Conservation (phyloP, 2,329 filamentous ascomycete genomes). For the Trichophyton equinum region DNA sequence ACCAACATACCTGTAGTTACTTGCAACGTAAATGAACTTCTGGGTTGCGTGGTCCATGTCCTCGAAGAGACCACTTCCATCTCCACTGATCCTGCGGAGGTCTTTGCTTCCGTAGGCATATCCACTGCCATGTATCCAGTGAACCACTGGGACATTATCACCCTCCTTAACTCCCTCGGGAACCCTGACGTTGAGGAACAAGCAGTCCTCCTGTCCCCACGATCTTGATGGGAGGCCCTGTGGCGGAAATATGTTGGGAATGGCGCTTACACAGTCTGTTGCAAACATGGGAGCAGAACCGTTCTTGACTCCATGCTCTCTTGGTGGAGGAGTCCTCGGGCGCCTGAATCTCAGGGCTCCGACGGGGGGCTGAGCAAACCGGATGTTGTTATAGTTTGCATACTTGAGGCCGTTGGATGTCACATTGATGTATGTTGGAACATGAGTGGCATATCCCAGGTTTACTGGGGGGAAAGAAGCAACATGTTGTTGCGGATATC, state of each 20-base stretch:
- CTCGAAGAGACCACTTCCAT: not conserved
- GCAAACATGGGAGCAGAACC: not conserved
- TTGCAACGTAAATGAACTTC: slow-evolving; percentile 7
- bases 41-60: not conserved
- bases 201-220: slow-evolving; percentile 6
- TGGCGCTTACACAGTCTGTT: slow-evolving; percentile 10
- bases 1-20: slow-evolving; percentile 4
- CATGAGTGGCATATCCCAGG: slow-evolving; percentile 12
- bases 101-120: slow-evolving; percentile 4
- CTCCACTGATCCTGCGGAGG: not conserved
- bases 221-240: not conserved
- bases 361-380: slow-evolving; percentile 12
- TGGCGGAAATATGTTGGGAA: slow-evolving; percentile 2
- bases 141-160: slow-evolving; percentile 5
- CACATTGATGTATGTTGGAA: slow-evolving; percentile 6
- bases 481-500: not conserved
- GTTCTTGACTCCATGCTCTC: slow-evolving; percentile 4
- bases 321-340: slow-evolving; percentile 8
- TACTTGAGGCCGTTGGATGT: slow-evolving; percentile 7
- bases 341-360: slow-evolving; percentile 9
- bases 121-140: slow-evolving; percentile 5
- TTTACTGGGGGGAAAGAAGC: slow-evolving; percentile 8
- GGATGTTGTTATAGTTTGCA: slow-evolving; percentile 13
- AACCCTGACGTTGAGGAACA: slow-evolving; percentile 7
- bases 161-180: slow-evolving; percentile 4